These are phyloP conservation scores for Gossypium australe DNA, from an alignment of 345 rosid species.

Conservation along the genomic window DNA sequence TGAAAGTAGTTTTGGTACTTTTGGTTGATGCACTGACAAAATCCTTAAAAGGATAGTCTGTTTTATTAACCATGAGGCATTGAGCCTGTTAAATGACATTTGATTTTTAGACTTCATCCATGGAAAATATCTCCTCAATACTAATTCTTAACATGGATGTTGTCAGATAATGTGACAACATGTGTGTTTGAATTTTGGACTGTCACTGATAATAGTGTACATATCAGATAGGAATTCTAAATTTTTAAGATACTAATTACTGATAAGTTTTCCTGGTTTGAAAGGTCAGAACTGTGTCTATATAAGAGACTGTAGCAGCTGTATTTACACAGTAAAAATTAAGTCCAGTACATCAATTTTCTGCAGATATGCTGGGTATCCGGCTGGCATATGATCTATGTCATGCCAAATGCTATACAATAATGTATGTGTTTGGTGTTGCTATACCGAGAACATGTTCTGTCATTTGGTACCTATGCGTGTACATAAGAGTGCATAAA, in stretches of 20 bases:
- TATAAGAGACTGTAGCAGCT: no score
- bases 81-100: not conserved
- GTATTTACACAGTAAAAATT: no score
- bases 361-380: not conserved
- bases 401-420: not conserved
- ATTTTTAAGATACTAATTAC: no score
- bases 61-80: not conserved
- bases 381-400: not conserved
- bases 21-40: no score
- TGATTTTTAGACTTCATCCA: not conserved
- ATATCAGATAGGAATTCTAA: no score
- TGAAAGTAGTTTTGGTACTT: not conserved
- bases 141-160: not conserved
- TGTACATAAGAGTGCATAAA: no score
- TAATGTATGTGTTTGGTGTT: not conserved
- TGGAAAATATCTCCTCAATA: not conserved
- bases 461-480: not conserved
- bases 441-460: not conserved
- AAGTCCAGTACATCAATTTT: no score
- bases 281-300: no score
- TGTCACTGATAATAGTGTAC: no score
- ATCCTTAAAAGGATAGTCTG: not conserved
- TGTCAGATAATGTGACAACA: no score
- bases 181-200: no score
- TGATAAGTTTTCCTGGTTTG: no score